Evolutionary conservation across 139 green algal species (phyloP), one percentile per base, ranked within the genome.

Genomic region (Astrephomene gubernaculifera): DNA sequence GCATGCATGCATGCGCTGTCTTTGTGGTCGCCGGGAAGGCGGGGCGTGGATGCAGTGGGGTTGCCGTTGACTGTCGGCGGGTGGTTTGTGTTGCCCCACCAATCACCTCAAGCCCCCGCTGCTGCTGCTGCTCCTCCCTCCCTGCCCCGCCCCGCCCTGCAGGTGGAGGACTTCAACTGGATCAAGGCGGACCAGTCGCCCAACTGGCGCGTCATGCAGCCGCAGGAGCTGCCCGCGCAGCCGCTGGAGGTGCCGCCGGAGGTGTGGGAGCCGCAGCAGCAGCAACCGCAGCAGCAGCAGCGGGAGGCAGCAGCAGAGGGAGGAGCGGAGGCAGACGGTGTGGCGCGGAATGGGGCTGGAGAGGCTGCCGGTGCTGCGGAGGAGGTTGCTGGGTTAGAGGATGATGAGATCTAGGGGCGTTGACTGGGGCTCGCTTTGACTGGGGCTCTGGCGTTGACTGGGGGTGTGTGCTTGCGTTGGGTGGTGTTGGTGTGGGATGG

Each of bases 91-190:
- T n/a, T n/a, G n/a, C n/a, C n/a, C n/a, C n/a, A n/a, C n/a, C n/a
- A n/a, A n/a, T n/a, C n/a, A n/a, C n/a, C 31, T 44, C 71, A 44
- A 9, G 29, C 35, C 44, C 7, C 44, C 44, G n/a, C 5, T 44
- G 4, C 6, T 14, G n/a, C 39, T 39, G 9, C 21, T 2, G 12
- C 4, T 10, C 4, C 29, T 1, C 39, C 3, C 19, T 2, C 24
- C 24, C 41, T 74, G 24, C 61, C 41, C 35, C 10, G 12, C 67
- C 35, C 19, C 38, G 12, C 43, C 31, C 22, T 19, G 39, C 36
- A 90, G 43, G 95, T 98, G 53, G 88, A 98, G 35, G 95, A 98
- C 67, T 98, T 98, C 91, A 92, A 92, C 7, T 98, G 95, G 95
- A 90, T 98, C 69, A 93, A 94, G 63, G 85, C 93, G 9, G 86